A percentile compares a stretch with the other conserved stretches of the same genome.
These are phyloP conservation scores for Corylus avellana DNA, from an alignment of 306 rosid genomes.

Conservation along the genomic window DNA sequence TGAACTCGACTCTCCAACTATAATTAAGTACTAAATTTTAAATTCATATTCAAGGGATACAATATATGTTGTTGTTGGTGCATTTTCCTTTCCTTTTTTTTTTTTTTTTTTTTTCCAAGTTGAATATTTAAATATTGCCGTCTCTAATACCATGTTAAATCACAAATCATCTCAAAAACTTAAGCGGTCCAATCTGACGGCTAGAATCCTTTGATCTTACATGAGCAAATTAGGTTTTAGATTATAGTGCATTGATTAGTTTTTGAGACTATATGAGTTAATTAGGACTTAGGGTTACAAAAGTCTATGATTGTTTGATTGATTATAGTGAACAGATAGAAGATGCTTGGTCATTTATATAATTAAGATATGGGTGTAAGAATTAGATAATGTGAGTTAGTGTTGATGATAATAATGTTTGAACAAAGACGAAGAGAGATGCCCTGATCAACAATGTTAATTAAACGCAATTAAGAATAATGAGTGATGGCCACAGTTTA, in stretches of 20 bases:
- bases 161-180: too few species aligned
- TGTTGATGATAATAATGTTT: neutral
- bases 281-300: neutral
- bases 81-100: too few species aligned
- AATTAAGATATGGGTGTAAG: neutral
- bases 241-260: neutral
- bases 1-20: neutral
- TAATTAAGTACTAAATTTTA: neutral
- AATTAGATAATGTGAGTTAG: neutral
- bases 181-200: too few species aligned
- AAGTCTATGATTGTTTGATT: neutral
- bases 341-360: too few species aligned
- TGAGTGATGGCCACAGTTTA: neutral
- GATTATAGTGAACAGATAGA: neutral
- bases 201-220: too few species aligned
- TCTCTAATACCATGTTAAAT: too few species aligned
- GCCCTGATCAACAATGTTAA: neutral
- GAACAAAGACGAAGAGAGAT: neutral
- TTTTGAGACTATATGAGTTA: neutral
- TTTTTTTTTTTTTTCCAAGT: too few species aligned
- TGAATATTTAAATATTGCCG: too few species aligned
- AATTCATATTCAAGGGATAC: too few species aligned
- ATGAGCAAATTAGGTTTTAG: too few species aligned
- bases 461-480: neutral
- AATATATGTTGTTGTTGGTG: too few species aligned